Evolutionary conservation across 1,284 basidiomycete genomes (phyloP), one percentile per base, ranked within the genome.

Genomic region (Ustilago sp.): DNA sequence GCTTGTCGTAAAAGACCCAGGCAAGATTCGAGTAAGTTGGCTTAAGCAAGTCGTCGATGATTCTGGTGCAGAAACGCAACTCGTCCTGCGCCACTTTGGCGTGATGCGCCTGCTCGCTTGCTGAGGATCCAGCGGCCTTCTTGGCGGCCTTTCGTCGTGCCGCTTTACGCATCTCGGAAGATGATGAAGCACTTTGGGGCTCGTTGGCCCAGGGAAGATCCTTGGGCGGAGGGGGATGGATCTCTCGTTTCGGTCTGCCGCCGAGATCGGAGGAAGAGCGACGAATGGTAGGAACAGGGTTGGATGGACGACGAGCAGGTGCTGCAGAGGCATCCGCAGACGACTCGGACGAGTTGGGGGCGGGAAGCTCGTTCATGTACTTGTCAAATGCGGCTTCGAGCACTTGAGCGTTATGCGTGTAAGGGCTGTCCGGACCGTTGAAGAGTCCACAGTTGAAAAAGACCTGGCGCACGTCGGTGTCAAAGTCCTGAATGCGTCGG

Each of bases 221-320:
- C 86, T 94, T 95, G 0, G 94, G 92, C 15, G 94, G 92, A 19
- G 95, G 95, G 12, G 95, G 94, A 82, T 98, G 95, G 45, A 98
- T 95, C 86, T 98, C 96, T 60, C 96, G 93, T 88, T 98, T 98
- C 0, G 96, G 96, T 23, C 96, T 91, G n/a, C 90, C 89, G 43
- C 90, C 88, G 51, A 88, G 89, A 34, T 87, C 86, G n/a, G 87
- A 87, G 12, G 86, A 87, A 17, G 90, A 91, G 34, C 93, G 91
- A 50, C 92, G 90, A 79, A 93, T 92, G 59, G 91, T 90, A 56
- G 93, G 93, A 8, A 93, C 89, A n/a, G 92, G 90, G 0, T 91
- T 91, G 4, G 93, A 93, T 1, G 90, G 88, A 57, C 92, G 90
- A 53, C 92, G 90, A 32, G 88, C 88, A 52, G 89, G 85, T 19